phyloP scores from a whole-genome alignment of 257 asterid species.

The Fraxinus quadrangulata region DNA sequence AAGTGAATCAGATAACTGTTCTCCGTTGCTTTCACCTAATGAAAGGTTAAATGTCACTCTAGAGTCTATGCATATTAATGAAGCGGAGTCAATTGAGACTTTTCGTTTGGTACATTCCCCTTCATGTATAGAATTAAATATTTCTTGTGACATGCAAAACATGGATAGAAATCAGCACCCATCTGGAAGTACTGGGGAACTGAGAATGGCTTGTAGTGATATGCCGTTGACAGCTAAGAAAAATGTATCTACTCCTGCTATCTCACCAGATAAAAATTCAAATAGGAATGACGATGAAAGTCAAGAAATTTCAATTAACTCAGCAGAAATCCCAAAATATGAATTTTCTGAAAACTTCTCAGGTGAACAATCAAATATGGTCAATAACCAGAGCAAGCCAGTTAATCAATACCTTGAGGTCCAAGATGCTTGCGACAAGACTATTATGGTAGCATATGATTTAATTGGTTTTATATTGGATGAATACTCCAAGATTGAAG shows the following conservation, averaged over 20 bases:
- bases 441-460: conserved; percentile 60
- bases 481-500: conserved; percentile 48
- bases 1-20: conserved; percentile 25
- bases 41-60: conserved; percentile 26
- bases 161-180: conserved; percentile 19
- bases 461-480: conserved; percentile 58
- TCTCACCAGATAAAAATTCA: conserved; percentile 22
- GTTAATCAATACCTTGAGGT: conserved; percentile 63
- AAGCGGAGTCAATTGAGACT: conserved; percentile 31
- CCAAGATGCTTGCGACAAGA: conserved; percentile 82
- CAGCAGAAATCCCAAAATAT: conserved; percentile 19
- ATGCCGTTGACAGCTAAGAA: conserved; percentile 19
- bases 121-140: conserved; percentile 33
- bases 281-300: conserved; percentile 25
- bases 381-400: conserved; percentile 27
- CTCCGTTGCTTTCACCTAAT: conserved; percentile 33
- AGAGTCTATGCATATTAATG: conserved; percentile 31
- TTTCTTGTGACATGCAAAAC: conserved; percentile 20
- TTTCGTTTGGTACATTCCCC: conserved; percentile 23
- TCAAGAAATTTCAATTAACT: conserved; percentile 25
- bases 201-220: conserved; percentile 21
- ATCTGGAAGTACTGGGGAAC: conserved; percentile 23
- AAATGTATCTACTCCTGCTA: conserved; percentile 26
- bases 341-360: conserved; percentile 16
- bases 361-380: conserved; percentile 27